These are phyloP conservation scores for Nepenthes mirabilis DNA, from an alignment of 148 eudicot genomes.

Conservation along the genomic window DNA sequence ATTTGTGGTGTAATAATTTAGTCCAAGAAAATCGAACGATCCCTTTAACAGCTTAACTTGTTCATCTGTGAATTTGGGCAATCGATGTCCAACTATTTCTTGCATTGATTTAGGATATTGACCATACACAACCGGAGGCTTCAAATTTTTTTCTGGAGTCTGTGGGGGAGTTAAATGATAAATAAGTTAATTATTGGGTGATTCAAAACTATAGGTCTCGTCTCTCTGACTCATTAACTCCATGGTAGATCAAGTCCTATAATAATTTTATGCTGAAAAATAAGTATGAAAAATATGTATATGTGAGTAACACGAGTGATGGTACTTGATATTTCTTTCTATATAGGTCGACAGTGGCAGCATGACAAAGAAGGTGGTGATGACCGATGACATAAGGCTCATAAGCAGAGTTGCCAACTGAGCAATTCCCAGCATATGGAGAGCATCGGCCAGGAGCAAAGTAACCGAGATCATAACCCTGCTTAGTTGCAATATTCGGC, in stretches of 20 bases:
- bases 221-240: too few relatives aligned
- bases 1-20: not conserved
- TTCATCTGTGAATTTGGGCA: not conserved
- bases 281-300: too few relatives aligned
- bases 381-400: not conserved
- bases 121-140: not conserved
- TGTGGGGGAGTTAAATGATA: too few relatives aligned
- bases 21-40: not conserved
- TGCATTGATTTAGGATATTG: not conserved
- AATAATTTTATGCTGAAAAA: not conserved
- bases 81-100: not conserved
- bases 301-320: not conserved
- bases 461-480: not conserved
- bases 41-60: not conserved
- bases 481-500: conserved; percentile 4
- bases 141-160: too few relatives aligned
- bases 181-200: too few relatives aligned
- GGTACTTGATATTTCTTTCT: not conserved
- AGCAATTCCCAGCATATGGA: not conserved
- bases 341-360: not conserved
- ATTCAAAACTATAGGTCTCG: too few relatives aligned
- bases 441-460: not conserved
- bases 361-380: not conserved
- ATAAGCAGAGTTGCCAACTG: not conserved
- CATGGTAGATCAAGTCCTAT: not conserved